Evolutionary conservation across 306 rosid genomes (phyloP), one percentile per base, ranked within the genome.

Genomic region (Elaeagnus macrophylla): DNA sequence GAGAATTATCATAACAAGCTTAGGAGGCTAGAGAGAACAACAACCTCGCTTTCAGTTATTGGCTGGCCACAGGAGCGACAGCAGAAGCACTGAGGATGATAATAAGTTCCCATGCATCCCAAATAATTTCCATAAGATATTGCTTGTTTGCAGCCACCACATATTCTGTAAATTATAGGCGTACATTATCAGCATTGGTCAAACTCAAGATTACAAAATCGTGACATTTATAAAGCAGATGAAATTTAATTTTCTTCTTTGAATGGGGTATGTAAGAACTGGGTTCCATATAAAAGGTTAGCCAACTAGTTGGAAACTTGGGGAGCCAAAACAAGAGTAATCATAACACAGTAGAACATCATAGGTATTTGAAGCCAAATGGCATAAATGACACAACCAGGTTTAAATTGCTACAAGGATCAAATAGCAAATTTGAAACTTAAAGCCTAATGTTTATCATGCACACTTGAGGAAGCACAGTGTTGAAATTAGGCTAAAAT

Each of bases 21-120:
- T 57, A 59, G 14, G 56, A 66, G 32, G 10, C 43, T 13, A 57
- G 62, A 64, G 67, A 60, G 38, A 57, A 62, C n/a, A 59, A 60
- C 55, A 77, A 89, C 97, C 97, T 90, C 95, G 13, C 75, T 81
- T 71, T 86, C 95, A 9, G 85, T 81, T 53, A 90, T 90, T 36
- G 97, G 94, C 37, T 45, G 70, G 57, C 67, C 70, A 53, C 97
- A 90, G 53, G 83, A 76, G 66, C 69, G 81, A 69, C 97, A 90
- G 11, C 86, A 41, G 61, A 90, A 90, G 75, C 97, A 90, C 10
- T 71, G 75, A 6, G 95, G 95, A 76, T 90, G 97, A 63, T 69
- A 90, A 80, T 62, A 81, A 32, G 75, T 76, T 42, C 77, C 79
- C 74, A 82, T 82, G 72, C 91, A 73, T 57, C 83, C 95, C 62